Evolutionary conservation across 148 eudicot genomes (phyloP).

Genomic region (Bassia scoparia): DNA sequence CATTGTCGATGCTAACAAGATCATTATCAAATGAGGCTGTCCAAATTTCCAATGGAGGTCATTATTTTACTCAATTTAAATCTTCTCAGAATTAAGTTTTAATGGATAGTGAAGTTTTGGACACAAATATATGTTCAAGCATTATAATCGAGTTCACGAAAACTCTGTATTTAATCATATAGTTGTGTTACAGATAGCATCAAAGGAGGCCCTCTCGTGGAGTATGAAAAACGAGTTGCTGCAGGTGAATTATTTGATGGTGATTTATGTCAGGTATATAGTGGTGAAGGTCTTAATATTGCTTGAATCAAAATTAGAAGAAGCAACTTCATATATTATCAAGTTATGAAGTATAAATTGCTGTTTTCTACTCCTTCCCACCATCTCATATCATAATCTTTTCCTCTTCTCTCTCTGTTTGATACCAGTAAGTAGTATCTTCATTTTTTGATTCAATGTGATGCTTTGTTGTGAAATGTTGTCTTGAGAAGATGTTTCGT

Average conservation of each 20-base stretch:
- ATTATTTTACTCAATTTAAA: slow-evolving; percentile 4
- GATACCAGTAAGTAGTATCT: neutral
- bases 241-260: slow-evolving; percentile 90
- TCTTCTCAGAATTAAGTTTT: neutral
- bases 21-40: slow-evolving; percentile 45
- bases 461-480: neutral
- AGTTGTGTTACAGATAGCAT: slow-evolving; percentile 31
- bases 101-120: too few species aligned
- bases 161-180: slow-evolving; percentile 6
- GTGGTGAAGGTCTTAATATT: neutral
- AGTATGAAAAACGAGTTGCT: slow-evolving; percentile 77
- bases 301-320: neutral
- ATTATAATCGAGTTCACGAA: neutral
- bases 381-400: neutral
- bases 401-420: neutral
- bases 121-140: neutral
- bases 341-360: neutral
- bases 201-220: slow-evolving; percentile 73
- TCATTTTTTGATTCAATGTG: neutral
- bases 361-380: neutral
- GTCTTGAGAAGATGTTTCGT: neutral
- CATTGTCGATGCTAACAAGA: slow-evolving; percentile 39
- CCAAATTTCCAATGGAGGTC: slow-evolving; percentile 48
- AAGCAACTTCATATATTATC: neutral
- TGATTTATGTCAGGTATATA: slow-evolving; percentile 71